phyloP scores from a whole-genome alignment of 31 red algal genomes.

The Bonnemaisonia californica region DNA sequence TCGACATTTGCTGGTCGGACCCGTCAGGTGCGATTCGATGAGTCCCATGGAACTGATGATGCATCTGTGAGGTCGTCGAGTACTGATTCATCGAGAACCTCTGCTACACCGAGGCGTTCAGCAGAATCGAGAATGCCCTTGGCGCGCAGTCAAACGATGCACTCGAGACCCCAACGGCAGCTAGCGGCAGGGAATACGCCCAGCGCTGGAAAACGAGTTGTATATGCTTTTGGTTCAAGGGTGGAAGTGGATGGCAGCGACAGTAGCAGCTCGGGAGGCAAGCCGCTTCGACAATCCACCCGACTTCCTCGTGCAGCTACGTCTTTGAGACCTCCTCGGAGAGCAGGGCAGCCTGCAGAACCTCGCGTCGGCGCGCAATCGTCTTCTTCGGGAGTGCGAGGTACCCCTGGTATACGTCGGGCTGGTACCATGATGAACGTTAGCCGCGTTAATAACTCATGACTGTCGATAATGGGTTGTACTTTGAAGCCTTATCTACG shows the following conservation, averaged over 20 bases:
- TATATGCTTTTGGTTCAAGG: conserved; percentile 44
- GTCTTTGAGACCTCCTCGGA: neutral
- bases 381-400: neutral
- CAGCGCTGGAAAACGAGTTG: conserved; percentile 29
- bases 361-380: neutral
- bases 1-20: conserved; percentile 52
- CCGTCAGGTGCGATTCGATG: conserved; percentile 56
- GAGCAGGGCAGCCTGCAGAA: neutral
- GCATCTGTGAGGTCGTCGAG: neutral
- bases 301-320: conserved; percentile 16
- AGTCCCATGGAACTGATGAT: neutral
- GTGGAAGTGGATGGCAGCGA: conserved; percentile 10
- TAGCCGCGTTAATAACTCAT: neutral
- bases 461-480: neutral
- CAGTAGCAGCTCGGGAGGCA: neutral
- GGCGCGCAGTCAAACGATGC: conserved; percentile 24
- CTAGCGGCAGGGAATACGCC: neutral
- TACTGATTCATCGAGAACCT: neutral
- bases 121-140: neutral
- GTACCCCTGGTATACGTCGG: neutral
- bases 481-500: neutral
- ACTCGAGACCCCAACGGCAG: conserved; percentile 7
- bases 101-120: neutral
- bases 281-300: neutral
- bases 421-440: neutral